phyloP scores from a whole-genome alignment of 345 rosid species.

The Citrus sinensis region DNA sequence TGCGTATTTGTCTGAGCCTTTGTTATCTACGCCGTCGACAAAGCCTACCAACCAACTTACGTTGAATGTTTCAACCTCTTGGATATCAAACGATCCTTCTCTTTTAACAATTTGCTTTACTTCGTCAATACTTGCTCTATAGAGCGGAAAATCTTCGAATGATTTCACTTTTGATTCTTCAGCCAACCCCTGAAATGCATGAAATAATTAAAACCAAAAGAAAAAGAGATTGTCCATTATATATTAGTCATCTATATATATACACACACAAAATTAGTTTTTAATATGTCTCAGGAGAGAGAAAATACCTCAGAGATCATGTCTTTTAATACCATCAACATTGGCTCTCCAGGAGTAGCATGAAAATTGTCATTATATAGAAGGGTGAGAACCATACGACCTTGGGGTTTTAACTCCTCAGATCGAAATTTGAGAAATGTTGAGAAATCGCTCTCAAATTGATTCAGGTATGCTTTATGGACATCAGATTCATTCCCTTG shows the following conservation, averaged over 20 bases:
- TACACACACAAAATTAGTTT: not conserved
- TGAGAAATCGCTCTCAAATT: conserved; percentile 12
- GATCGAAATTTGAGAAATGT: conserved; percentile 11
- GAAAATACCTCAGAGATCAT: conserved; percentile 18
- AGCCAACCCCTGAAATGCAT: not conserved
- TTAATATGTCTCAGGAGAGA: not conserved
- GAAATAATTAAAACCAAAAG: too few species aligned
- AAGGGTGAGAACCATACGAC: conserved; percentile 15
- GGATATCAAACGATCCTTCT: conserved; percentile 7
- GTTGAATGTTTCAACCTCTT: not conserved
- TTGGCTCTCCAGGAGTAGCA: not conserved
- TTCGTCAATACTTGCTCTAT: conserved; percentile 7
- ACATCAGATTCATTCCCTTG: not conserved
- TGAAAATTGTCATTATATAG: not conserved
- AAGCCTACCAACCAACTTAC: conserved; percentile 13
- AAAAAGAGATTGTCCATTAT: not conserved
- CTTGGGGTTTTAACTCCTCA: conserved; percentile 8
- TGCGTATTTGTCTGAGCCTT: not conserved
- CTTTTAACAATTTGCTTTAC: not conserved
- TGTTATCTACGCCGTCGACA: not conserved
- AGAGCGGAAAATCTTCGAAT: conserved; percentile 11
- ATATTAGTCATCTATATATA: too few species aligned
- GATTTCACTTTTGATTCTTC: conserved; percentile 2
- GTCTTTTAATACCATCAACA: not conserved
- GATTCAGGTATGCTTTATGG: conserved; percentile 6